Evolutionary conservation across 2,329 filamentous ascomycete genomes (phyloP), one percentile per base, ranked within the genome.

Genomic region (Trichothecium roseum): DNA sequence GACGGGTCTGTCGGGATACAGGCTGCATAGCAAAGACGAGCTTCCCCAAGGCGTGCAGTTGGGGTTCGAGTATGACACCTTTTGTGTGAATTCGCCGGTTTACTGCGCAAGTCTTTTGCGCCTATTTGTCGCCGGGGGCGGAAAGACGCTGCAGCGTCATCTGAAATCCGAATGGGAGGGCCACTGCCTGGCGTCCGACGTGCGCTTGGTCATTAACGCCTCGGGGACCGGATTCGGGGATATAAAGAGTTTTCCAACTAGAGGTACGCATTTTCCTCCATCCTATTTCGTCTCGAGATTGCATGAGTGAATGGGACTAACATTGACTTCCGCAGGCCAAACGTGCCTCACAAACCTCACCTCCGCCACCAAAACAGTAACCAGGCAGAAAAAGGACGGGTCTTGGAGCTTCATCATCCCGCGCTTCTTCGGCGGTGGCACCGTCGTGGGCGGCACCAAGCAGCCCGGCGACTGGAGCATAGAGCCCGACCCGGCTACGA

Each of bases 391-490:
- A 45, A 62, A 63, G 1, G 75, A 81, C 48, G 78, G 78, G 2
- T 64, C 60, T 10, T 78, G 74, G 72, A 65, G 66, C 3, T 80
- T 81, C 45, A 67, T 68, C 35, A 70, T 81, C 18, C 74, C 77
- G 3, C 66, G 78, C 2, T 69, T 68, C 30, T 67, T 74, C 18
- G 59, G 69, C 18, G 76, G 76, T 4, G 77, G 77, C 3, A 81
- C 77, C 1, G 61, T 81, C 29, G 69, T 81, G 22, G 78, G 77
- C 10, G 76, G 76, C 1, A 81, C 75, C 14, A 80, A 77, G 51
- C 68, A 80, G 49, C 63, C 66, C 1, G 56, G 68, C 37, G 61
- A 76, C 48, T 74, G 68, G 68, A 62, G 70, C 30, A 51, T 61
- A 1, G 52, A 59, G 15, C 66, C 72, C 1, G 68, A 61, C 1